Evolutionary conservation across 1,139 yeast genomes (phyloP).

Genomic region (Lodderomyces oxycetoniae): DNA sequence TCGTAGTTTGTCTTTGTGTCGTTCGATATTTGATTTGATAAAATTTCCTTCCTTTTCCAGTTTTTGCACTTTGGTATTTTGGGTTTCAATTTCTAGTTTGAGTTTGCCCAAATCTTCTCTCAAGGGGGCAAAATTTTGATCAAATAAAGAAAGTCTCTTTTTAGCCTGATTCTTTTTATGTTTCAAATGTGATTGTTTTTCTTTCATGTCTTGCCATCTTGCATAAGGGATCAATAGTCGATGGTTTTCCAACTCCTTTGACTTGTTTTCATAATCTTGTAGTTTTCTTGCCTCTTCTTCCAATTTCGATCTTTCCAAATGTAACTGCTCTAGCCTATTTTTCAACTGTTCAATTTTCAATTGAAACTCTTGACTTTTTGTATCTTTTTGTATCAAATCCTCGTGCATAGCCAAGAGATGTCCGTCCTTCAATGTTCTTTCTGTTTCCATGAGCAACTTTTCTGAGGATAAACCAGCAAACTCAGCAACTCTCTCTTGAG

Average conservation of each 20-base stretch:
- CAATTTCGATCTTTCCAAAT: conserved; percentile 27
- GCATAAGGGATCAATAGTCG: conserved; percentile 58
- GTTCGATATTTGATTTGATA: conserved; percentile 8
- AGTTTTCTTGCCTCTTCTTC: conserved; percentile 38
- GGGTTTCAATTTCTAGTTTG: conserved; percentile 1
- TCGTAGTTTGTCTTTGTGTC: conserved; percentile 4
- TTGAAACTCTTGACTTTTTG: conserved; percentile 24
- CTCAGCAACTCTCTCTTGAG: conserved; percentile 93
- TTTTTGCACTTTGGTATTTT: conserved; percentile 7
- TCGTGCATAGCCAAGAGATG: conserved; percentile 56
- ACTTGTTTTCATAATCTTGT: conserved; percentile 36
- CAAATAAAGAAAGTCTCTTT: conserved; percentile 27
- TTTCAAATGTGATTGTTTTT: conserved; percentile 37
- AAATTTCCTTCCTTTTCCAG: conserved; percentile 5
- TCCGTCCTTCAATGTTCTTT: conserved; percentile 71
- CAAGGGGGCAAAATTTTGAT: conserved; percentile 27
- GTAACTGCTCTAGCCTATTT: conserved; percentile 25
- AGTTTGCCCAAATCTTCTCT: conserved; percentile 7
- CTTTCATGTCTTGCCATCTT: conserved; percentile 49
- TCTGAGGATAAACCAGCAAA: conserved; percentile 83
- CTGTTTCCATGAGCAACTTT: conserved; percentile 69
- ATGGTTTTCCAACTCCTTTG: conserved; percentile 45
- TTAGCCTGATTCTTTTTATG: conserved; percentile 39
- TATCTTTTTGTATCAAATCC: conserved; percentile 50
- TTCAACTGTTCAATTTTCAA: conserved; percentile 28